Base-by-base conservation (phyloP, 1,284 basidiomycete species). In the Amylostereum areolatum region DNA sequence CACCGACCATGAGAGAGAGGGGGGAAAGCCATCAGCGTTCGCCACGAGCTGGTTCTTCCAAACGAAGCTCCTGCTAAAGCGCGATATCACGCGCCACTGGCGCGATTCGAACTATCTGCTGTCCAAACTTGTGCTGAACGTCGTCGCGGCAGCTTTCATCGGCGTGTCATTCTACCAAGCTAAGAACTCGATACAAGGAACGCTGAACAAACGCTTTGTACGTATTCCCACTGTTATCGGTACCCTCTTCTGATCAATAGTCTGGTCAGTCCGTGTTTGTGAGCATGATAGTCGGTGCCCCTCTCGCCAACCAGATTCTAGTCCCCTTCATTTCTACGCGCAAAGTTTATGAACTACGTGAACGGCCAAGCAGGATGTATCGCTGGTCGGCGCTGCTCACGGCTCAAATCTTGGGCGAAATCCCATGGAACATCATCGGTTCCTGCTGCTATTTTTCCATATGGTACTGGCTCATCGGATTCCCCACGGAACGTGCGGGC, bases 261-360 rank as follows among this genome's bases (percentile, higher is more conserved):
- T n/a, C n/a, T n/a, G n/a, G n/a, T n/a, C n/a, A n/a, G n/a, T 59
- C 43, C 70, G 78, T 3, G 68, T 73, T 52, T 29, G 45, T 49
- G 47, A 29, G 49, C 10, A 39, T 54, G 34, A 58, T 57, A 4
- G 52, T 64, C 34, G 63, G 63, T 49, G 58, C 55, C 42, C 61
- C 59, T 49, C 48, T 64, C 18, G 53, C 55, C 27, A 59, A 61
- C 42, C 61, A 63, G 46, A 64, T 64, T 44, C 59, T 62, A 57
- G 61, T 61, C 12, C 62, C 62, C 24, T 65, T 64, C 46, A 59
- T 64, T 33, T 56, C 59, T 25, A 59, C 62, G 49, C 73, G 79
- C 10, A 66, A 67, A 5, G 69, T 89, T 11, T 91, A 86, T 62
- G 85, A 89, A 61, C 78, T 81, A 9, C 77, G 88, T 31, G 89